Evolutionary conservation across 108 stramenopile species (phyloP).

Genomic region (Cyclotella cryptica): DNA sequence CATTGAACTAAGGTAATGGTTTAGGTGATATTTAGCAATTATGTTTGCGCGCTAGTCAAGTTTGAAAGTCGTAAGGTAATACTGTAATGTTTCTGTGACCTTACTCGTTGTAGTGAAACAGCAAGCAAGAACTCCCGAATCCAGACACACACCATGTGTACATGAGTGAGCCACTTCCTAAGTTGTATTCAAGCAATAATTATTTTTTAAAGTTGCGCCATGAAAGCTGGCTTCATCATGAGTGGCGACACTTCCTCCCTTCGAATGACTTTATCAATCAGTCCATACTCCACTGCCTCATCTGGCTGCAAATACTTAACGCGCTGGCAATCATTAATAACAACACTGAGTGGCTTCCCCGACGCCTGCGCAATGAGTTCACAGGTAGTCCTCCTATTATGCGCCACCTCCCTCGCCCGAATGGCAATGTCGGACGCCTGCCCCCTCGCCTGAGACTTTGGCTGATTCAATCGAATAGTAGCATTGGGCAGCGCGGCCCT

Average conservation of each 20-base stretch:
- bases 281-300: conserved; percentile 96
- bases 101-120: too few relatives aligned
- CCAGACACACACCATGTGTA: too few relatives aligned
- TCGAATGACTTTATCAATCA: conserved; percentile 93
- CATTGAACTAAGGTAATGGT: not conserved
- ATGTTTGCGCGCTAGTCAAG: too few relatives aligned
- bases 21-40: too few relatives aligned
- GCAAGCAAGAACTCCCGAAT: too few relatives aligned
- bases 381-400: conserved; percentile 89
- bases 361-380: conserved; percentile 92
- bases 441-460: conserved; percentile 88
- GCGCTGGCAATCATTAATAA: conserved; percentile 90
- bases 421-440: conserved; percentile 98
- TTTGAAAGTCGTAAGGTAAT: too few relatives aligned
- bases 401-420: conserved; percentile 91
- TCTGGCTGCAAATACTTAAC: conserved; percentile 96
- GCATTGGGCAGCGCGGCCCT: conserved; percentile 95
- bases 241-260: conserved; percentile 70
- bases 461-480: conserved; percentile 96
- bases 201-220: conserved; percentile 44
- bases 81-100: too few relatives aligned
- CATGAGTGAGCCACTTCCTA: too few relatives aligned
- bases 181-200: too few relatives aligned
- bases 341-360: conserved; percentile 89
- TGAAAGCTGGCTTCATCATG: conserved; percentile 76